Conservation (phyloP, 257 asterid species). For the Mitragyna speciosa region DNA sequence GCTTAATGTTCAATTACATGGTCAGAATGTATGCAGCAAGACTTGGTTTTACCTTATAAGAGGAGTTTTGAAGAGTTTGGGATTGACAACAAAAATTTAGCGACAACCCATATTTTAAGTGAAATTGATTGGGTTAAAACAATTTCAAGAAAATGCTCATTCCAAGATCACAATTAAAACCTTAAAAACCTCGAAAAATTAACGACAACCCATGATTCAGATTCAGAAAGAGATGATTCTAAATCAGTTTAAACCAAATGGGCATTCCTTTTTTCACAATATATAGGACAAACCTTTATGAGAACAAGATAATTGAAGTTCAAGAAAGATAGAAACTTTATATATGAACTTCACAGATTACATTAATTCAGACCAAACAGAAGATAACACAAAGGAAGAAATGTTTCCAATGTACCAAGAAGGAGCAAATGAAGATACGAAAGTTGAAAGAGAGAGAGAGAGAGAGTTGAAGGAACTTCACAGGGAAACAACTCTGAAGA, state of each 20-base stretch:
- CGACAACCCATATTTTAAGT: slow-evolving; percentile 16
- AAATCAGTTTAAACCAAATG: slow-evolving; percentile 16
- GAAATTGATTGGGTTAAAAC: slow-evolving; percentile 8
- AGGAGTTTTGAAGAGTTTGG: not conserved
- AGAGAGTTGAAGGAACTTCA: slow-evolving; percentile 11
- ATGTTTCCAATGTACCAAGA: slow-evolving; percentile 4
- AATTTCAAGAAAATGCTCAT: slow-evolving; percentile 22
- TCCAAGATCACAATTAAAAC: not conserved
- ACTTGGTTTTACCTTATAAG: not conserved
- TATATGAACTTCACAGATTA: not conserved
- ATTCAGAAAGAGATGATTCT: not conserved
- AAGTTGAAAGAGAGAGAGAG: not conserved
- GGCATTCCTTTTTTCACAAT: slow-evolving; percentile 23
- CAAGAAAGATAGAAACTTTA: not conserved
- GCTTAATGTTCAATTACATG: slow-evolving; percentile 26
- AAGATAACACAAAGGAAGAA: not conserved
- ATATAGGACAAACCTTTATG: not conserved
- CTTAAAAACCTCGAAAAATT: slow-evolving; percentile 7
- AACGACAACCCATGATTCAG: slow-evolving; percentile 25
- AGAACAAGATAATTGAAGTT: slow-evolving; percentile 14
- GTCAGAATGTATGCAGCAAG: slow-evolving; percentile 18
- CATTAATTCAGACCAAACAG: not conserved
- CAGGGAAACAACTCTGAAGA: slow-evolving; percentile 13
- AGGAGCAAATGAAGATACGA: not conserved
- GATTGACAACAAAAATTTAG: slow-evolving; percentile 11